Evolutionary conservation across 139 green algal genomes (phyloP).

Genomic region (Coelastrella sp.): DNA sequence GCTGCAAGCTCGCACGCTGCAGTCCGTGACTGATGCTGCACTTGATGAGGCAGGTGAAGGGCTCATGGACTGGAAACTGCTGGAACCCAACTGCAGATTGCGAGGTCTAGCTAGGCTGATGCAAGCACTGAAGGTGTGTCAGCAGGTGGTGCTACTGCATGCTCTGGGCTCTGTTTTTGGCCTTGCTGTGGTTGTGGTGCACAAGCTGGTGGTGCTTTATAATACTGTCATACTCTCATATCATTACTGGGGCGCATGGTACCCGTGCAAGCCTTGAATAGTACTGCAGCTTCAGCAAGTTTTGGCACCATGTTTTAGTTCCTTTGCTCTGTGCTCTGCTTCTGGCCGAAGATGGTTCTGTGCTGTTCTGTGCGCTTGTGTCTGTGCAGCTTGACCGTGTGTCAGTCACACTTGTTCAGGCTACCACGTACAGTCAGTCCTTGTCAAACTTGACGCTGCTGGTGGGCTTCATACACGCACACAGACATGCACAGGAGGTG

Average conservation of each 20-base stretch:
- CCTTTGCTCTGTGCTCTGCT: too few species aligned
- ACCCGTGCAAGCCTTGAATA: too few species aligned
- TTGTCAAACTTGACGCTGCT: constrained; percentile 32
- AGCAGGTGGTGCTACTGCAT: not conserved
- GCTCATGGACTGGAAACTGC: constrained; percentile 23
- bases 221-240: too few species aligned
- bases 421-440: constrained; percentile 1
- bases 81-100: constrained; percentile 37
- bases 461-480: constrained; percentile 40
- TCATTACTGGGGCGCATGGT: too few species aligned
- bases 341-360: too few species aligned
- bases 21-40: constrained; percentile 27
- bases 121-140: not conserved
- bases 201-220: too few species aligned
- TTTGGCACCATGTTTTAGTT: too few species aligned
- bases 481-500: constrained; percentile 39
- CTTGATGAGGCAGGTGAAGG: constrained; percentile 30
- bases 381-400: constrained; percentile 24
- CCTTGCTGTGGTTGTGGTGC: too few species aligned
- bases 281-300: too few species aligned
- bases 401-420: constrained; percentile 36
- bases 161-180: not conserved
- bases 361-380: not conserved
- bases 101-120: constrained; percentile 18
- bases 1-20: constrained; percentile 37